A percentile compares a stretch with the other conserved stretches of the same genome.
phyloP scores from a whole-genome alignment of 2,329 filamentous ascomycete species.

The Ceratocystis harringtonii region DNA sequence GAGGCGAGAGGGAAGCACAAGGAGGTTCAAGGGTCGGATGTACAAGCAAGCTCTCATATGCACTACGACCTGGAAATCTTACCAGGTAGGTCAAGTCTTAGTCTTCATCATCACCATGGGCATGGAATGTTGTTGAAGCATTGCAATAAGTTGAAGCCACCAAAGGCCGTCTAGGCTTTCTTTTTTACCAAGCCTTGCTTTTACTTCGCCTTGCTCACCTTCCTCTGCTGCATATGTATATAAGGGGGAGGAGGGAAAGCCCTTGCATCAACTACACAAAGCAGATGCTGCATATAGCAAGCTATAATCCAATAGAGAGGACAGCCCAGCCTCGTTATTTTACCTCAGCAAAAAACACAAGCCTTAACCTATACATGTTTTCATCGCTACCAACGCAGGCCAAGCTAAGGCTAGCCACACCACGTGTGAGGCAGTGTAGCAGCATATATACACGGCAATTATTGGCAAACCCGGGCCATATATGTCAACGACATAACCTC shows the following conservation, averaged over 20 bases:
- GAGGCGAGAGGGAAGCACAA: background rate
- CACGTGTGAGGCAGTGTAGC: slow-evolving; percentile 3
- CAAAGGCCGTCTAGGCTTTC: background rate
- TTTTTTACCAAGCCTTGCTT: no score
- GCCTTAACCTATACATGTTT: no score
- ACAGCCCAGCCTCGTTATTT: background rate
- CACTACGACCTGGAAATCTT: background rate
- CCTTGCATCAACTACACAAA: background rate
- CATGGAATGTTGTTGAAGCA: no score
- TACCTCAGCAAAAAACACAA: background rate
- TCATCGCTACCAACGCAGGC: background rate
- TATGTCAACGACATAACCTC: background rate
- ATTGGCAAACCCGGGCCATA: background rate
- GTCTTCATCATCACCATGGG: no score
- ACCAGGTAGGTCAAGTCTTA: no score
- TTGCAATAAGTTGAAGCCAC: background rate
- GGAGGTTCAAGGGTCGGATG: background rate
- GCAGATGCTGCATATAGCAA: background rate
- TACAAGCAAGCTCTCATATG: background rate
- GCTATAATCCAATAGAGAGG: background rate
- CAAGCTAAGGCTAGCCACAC: background rate
- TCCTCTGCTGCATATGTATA: background rate
- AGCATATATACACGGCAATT: background rate
- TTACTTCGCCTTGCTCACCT: no score
- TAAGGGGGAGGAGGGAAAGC: background rate